Base-by-base conservation (phyloP, 176 grass and related monocot genomes). In the Tuctoria greenei region DNA sequence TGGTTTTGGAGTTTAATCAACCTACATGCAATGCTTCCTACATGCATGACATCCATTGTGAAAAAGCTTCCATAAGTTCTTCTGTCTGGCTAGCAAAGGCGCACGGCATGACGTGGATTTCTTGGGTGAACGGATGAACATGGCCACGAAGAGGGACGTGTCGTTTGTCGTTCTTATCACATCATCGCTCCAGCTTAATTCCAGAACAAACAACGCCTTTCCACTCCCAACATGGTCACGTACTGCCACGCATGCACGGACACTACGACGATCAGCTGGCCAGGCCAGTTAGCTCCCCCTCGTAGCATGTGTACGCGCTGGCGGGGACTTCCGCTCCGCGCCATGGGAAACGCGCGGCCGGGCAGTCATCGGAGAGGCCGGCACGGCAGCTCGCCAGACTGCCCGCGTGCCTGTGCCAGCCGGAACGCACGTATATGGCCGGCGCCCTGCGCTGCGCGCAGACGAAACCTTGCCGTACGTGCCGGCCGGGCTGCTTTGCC, bases 381-480 rank as follows among this genome's bases (percentile, higher is more conserved):
- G 57, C 58, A 75, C 41, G 73, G 41, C 57, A 72, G 20, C 50
- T 36, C 18, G 31, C 26, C 12, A 20, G 37, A 15, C 4, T 34
- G 36, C 61, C 4, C 28, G 1, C 61, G 20, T 9, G 20, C 45
- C 20, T 8, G 13, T 24, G 36, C 52, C 52, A 73, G 71, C 36
- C 71, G 35, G 51, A 58, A 57, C 51, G 51, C 71, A 73, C 20
- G 69, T 13, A 21, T n/a, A n/a, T n/a, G n/a, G n/a, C 31, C 46
- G 46, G 49, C 70, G 68, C 17, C 25, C 10, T 9, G 46, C 61
- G 25, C 15, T 2, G 31, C 57, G 52, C 79, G 79, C 46, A 55
- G 59, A 73, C 69, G 69, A 35, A 56, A 73, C 60, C 24, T 56
- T 74, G 60, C 39, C 49, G 51, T 68, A 64, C 76, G 50, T 74